Evolutionary conservation across 768 basidiomycete species (phyloP).

Genomic region (Leccinum barrowsii): DNA sequence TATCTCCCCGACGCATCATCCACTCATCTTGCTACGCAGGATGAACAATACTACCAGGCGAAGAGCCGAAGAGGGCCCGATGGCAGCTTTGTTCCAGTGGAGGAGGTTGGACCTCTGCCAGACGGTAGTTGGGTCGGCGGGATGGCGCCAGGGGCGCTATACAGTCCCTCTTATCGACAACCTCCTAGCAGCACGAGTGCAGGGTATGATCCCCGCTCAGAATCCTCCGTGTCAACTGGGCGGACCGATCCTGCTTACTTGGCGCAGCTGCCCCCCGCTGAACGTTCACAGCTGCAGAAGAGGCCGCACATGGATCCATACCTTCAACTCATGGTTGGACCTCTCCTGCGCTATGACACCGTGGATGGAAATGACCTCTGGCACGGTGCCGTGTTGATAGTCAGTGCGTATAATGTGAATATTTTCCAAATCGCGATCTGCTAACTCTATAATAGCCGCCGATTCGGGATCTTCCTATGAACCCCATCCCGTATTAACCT

Average conservation of each 20-base stretch:
- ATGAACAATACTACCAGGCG: constrained; percentile 25
- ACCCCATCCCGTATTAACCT: constrained; percentile 64
- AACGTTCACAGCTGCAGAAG: constrained; percentile 57
- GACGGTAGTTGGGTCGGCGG: constrained; percentile 57
- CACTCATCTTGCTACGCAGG: constrained; percentile 26
- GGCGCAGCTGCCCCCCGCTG: constrained; percentile 54
- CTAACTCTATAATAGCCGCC: constrained; percentile 49
- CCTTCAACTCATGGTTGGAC: constrained; percentile 89
- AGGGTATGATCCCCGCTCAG: constrained; percentile 27
- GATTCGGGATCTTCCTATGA: constrained; percentile 79
- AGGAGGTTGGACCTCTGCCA: constrained; percentile 58
- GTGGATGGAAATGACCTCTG: constrained; percentile 74
- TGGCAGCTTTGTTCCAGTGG: constrained; percentile 51
- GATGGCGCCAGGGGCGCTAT: constrained; percentile 39
- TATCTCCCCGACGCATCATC: neutral
- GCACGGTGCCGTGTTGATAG: constrained; percentile 85
- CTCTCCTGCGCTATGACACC: constrained; percentile 87
- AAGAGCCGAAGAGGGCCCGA: constrained; percentile 41
- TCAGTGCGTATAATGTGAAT: constrained; percentile 57
- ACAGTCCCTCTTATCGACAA: constrained; percentile 4
- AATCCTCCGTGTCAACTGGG: constrained; percentile 1
- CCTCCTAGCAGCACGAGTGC: constrained; percentile 20
- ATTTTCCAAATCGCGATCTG: neutral
- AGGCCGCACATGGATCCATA: constrained; percentile 74
- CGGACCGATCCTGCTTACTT: constrained; percentile 33